phyloP scores from a whole-genome alignment of 2,329 filamentous ascomycete genomes.

The Talaromyces rugulosus region DNA sequence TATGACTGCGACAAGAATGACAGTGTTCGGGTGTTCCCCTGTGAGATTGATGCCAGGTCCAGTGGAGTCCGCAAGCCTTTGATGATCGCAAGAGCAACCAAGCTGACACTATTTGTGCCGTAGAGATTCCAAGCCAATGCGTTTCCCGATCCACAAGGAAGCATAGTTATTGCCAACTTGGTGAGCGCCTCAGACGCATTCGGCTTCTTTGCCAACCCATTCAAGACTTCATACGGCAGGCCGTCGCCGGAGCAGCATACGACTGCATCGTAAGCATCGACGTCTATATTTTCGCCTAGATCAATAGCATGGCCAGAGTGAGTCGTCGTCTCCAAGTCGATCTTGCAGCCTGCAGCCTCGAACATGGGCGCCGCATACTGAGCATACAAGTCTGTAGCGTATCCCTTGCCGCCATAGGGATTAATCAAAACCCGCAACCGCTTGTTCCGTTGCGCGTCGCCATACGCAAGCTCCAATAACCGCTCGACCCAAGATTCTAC shows the following conservation, averaged over 20 bases:
- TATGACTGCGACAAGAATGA: constrained; percentile 90
- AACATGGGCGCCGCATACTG: constrained; percentile 77
- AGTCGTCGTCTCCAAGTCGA: constrained; percentile 70
- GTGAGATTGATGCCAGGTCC: constrained; percentile 83
- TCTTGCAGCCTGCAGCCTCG: constrained; percentile 69
- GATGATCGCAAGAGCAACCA: constrained; percentile 77
- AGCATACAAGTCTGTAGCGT: constrained; percentile 68
- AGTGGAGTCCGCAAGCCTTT: constrained; percentile 82
- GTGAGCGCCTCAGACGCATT: constrained; percentile 72
- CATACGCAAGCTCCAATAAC: constrained; percentile 69
- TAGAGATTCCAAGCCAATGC: constrained; percentile 87
- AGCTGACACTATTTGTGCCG: constrained; percentile 69
- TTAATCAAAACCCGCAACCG: constrained; percentile 87
- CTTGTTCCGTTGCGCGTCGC: constrained; percentile 62
- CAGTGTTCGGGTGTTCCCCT: constrained; percentile 67
- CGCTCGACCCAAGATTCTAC: constrained; percentile 58
- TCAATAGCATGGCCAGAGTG: constrained; percentile 73
- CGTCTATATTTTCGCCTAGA: constrained; percentile 69
- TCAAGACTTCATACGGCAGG: constrained; percentile 88
- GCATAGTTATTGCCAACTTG: constrained; percentile 75
- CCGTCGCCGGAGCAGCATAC: constrained; percentile 91
- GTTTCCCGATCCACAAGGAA: constrained; percentile 92
- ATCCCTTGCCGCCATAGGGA: constrained; percentile 80
- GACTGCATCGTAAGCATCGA: constrained; percentile 77
- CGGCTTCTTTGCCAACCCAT: constrained; percentile 72